Evolutionary conservation across 805 yeast genomes (phyloP).

Genomic region (Jamesozyma lodderae): DNA sequence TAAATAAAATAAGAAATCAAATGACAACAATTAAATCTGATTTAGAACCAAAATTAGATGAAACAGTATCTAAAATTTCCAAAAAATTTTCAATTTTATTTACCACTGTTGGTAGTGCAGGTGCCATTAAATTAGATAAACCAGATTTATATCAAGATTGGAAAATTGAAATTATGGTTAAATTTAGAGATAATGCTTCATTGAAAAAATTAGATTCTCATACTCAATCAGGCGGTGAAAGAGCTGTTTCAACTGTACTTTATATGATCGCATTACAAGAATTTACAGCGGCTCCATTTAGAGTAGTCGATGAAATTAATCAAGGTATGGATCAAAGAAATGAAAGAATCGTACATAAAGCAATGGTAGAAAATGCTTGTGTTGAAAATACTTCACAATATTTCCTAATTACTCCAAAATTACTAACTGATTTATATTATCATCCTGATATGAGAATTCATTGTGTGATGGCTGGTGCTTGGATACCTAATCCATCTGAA

Average conservation of each 20-base stretch:
- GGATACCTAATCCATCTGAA: conserved; percentile 34
- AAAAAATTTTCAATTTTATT: conserved; percentile 58
- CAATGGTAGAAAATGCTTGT: conserved; percentile 81
- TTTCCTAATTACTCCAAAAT: conserved; percentile 86
- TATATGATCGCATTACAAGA: conserved; percentile 88
- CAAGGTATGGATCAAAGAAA: conserved; percentile 97
- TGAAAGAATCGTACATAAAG: conserved; percentile 76
- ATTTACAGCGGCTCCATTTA: conserved; percentile 76
- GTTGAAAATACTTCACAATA: conserved; percentile 60
- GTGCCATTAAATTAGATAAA: conserved; percentile 56
- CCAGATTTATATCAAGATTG: conserved; percentile 53
- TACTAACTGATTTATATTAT: conserved; percentile 68
- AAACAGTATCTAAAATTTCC: conserved; percentile 49
- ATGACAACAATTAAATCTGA: conserved; percentile 33
- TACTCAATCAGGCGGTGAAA: conserved; percentile 95
- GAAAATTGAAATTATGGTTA: conserved; percentile 76
- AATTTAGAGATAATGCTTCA: conserved; percentile 72
- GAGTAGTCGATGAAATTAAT: conserved; percentile 95
- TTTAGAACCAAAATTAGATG: conserved; percentile 59
- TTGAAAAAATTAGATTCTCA: conserved; percentile 68
- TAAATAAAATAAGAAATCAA: conserved; percentile 27
- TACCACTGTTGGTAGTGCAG: conserved; percentile 72
- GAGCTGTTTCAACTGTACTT: conserved; percentile 89
- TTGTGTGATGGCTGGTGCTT: conserved; percentile 62
- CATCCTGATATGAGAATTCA: conserved; percentile 75